Evolutionary conservation across 192 early-diverging fungal genomes (phyloP), one percentile per base, ranked within the genome.

Genomic region (Backusella liffmaniae): DNA sequence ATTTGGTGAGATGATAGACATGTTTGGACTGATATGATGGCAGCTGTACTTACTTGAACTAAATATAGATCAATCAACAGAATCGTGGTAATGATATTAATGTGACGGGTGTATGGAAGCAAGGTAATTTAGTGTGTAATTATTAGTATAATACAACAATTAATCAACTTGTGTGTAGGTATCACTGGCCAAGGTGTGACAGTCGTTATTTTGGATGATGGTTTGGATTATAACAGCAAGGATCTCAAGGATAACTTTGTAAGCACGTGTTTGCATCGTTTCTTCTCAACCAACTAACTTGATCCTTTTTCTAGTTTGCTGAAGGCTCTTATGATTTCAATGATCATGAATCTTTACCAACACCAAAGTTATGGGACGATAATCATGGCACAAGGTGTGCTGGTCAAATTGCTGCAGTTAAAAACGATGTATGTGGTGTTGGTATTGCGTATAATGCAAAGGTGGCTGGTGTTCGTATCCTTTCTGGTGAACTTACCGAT

Each of bases 241-340:
- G 95, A 96, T 82, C 79, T 96, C 37, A 81, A 85, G 67, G 89
- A 85, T 16, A 93, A 92, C 84, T 95, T 95, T 88, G 92, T 80
- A 80, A 72, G 56, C 56, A 29, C 1, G 10, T 46, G 32, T 41
- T 30, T 35, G 13, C 1, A 29, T 42, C 66, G 12, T 6, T 7
- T 44, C 10, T 23, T 13, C 12, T 39, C 41, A 62, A 8, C 30
- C 62, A 65, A 26, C 23, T 42, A 32, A 26, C 13, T 62, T 39
- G 21, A 5, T 6, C 12, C 23, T 37, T 67, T 46, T 23, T 26
- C 0, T 73, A 80, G 78, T 80, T 90, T 76, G 88, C 85, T 21
- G 88, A 84, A 68, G 95, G 94, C 0, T 96, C 95, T 2, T 96
- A 93, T 79, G 95, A 96, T 81, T 96, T 90, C 77, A 96, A 96